Evolutionary conservation across 169 alveolate species (phyloP).

Genomic region (Sarcocystis neurona): DNA sequence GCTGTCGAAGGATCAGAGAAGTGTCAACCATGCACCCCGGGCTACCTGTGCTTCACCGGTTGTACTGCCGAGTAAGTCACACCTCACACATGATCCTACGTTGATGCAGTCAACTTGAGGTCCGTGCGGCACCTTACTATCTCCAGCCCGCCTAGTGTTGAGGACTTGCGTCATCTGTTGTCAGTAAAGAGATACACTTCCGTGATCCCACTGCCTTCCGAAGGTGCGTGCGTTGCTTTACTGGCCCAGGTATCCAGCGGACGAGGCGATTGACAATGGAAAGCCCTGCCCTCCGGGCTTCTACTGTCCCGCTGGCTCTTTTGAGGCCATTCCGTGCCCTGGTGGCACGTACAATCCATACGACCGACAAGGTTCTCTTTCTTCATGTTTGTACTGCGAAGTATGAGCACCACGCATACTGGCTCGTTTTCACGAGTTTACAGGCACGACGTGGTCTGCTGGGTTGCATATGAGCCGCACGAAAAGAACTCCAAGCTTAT

Average conservation of each 20-base stretch:
- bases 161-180: conserved; percentile 40
- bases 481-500: no score
- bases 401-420: conserved; percentile 10
- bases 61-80: no score
- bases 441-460: no score
- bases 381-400: conserved; percentile 29
- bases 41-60: no score
- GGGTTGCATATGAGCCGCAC: no score
- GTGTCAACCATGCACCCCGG: no score
- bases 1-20: no score
- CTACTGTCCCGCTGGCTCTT: conserved; percentile 62
- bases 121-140: background rate
- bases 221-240: no score
- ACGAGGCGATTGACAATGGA: conserved; percentile 39
- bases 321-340: conserved; percentile 59
- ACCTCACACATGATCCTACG: no score
- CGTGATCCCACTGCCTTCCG: no score
- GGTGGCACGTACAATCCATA: conserved; percentile 73
- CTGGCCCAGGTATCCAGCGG: conserved; percentile 46
- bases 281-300: conserved; percentile 67
- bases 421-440: background rate
- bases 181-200: no score
- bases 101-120: no score
- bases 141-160: background rate
- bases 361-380: conserved; percentile 22